These are phyloP conservation scores for Nicotiana sylvestris DNA, from an alignment of 257 asterid genomes.

Conservation along the genomic window DNA sequence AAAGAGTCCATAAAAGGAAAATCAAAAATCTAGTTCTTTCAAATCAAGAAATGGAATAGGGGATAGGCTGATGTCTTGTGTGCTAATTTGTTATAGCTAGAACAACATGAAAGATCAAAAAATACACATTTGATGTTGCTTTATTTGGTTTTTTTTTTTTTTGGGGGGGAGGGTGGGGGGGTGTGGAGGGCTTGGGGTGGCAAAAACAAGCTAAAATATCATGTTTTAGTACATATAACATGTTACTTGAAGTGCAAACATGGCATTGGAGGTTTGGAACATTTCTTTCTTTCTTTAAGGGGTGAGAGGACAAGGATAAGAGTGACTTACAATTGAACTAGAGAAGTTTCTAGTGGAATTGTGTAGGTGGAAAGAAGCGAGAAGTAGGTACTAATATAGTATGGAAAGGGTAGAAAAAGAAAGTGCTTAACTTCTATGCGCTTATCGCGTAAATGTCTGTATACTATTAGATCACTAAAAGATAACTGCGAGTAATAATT, in stretches of 20 bases:
- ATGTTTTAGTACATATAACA: neutral
- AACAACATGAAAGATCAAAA: neutral
- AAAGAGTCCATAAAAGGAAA: neutral
- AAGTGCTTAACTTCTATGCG: no score
- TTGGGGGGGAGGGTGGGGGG: no score
- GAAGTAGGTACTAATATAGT: neutral
- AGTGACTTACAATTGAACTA: neutral
- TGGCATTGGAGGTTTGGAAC: conserved; percentile 6
- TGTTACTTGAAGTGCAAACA: neutral
- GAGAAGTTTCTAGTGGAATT: neutral
- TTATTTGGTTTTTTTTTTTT: neutral
- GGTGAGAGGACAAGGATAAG: neutral
- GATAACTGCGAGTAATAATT: neutral
- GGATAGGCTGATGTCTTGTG: neutral
- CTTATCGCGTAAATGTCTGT: no score
- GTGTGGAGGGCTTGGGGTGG: neutral
- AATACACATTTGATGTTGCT: neutral
- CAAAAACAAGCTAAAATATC: neutral
- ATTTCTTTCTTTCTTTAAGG: neutral
- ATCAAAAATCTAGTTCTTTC: neutral
- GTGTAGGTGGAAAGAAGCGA: neutral
- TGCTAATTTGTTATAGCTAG: neutral
- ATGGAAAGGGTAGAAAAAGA: neutral
- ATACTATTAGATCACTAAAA: neutral
- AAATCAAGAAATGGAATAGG: neutral